These are phyloP conservation scores for Lipomyces lipofer DNA, from an alignment of 805 yeast genomes.

Conservation along the genomic window DNA sequence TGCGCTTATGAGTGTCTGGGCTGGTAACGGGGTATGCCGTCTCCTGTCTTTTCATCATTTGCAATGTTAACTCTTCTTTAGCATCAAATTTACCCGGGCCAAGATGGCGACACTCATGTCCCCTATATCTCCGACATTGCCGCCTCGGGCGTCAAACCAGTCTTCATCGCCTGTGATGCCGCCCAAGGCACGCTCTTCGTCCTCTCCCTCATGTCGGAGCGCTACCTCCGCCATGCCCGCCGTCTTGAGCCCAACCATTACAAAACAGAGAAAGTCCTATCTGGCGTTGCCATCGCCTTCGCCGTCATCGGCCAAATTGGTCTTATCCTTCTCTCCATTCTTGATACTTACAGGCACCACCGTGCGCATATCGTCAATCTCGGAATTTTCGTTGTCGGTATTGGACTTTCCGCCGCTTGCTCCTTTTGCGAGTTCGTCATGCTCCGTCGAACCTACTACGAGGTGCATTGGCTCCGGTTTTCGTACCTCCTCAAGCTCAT, in stretches of 20 bases:
- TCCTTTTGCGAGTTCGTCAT: constrained; percentile 47
- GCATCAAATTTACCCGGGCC: constrained; percentile 32
- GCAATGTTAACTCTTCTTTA: background rate
- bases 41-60: background rate
- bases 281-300: constrained; percentile 47
- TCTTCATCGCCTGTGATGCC: constrained; percentile 76
- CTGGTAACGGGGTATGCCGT: constrained; percentile 57
- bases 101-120: constrained; percentile 47
- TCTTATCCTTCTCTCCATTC: constrained; percentile 69
- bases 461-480: constrained; percentile 40
- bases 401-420: constrained; percentile 55
- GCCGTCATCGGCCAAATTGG: constrained; percentile 69
- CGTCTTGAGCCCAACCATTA: constrained; percentile 56
- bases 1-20: constrained; percentile 77
- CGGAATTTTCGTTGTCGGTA: constrained; percentile 65
- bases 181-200: constrained; percentile 75
- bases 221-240: constrained; percentile 56
- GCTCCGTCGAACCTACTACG: constrained; percentile 49
- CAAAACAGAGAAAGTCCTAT: constrained; percentile 45
- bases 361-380: constrained; percentile 64
- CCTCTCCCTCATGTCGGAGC: constrained; percentile 63
- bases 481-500: constrained; percentile 53
- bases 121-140: constrained; percentile 80
- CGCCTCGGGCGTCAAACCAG: constrained; percentile 80
- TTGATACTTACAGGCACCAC: constrained; percentile 61